Conservation (phyloP, 192 early-diverging fungal species). For the Coemansia sp. region DNA sequence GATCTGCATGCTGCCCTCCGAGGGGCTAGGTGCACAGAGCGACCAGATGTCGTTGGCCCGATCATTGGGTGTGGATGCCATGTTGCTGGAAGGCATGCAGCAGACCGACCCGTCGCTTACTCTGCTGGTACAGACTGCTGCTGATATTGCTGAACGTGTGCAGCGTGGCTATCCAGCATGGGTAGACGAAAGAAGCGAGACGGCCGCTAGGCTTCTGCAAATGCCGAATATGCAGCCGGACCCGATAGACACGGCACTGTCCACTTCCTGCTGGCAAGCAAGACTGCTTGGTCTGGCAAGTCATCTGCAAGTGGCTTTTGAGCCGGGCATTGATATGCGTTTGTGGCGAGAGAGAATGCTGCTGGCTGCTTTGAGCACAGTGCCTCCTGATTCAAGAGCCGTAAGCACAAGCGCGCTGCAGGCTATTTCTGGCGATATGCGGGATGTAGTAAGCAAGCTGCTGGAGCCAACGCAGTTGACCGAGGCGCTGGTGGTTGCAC, state of each 20-base stretch:
- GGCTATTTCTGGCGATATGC: conserved; percentile 1
- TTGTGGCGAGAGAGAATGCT: conserved; percentile 16
- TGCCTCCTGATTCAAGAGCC: conserved; percentile 8
- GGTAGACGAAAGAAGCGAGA: background rate
- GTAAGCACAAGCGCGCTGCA: conserved; percentile 2
- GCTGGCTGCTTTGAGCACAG: conserved; percentile 23
- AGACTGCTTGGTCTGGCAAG: background rate
- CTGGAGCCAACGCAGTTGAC: background rate
- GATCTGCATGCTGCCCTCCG: conserved; percentile 55
- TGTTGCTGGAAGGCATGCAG: conserved; percentile 2
- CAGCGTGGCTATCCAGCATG: conserved; percentile 31
- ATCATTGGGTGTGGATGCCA: conserved; percentile 13
- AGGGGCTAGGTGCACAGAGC: background rate
- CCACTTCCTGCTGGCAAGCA: conserved; percentile 33
- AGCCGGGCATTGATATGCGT: background rate
- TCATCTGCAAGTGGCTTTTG: no score
- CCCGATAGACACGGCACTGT: conserved; percentile 13
- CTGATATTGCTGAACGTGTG: conserved; percentile 32
- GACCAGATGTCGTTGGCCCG: conserved; percentile 19
- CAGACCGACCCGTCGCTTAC: conserved; percentile 11
- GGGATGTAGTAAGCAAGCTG: background rate
- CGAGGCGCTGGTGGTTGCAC: conserved; percentile 15
- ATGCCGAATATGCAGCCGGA: conserved; percentile 10
- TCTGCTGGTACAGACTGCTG: conserved; percentile 26
- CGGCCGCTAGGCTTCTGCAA: background rate